phyloP scores from a whole-genome alignment of 208 protist species.

The Leishmania tropica region DNA sequence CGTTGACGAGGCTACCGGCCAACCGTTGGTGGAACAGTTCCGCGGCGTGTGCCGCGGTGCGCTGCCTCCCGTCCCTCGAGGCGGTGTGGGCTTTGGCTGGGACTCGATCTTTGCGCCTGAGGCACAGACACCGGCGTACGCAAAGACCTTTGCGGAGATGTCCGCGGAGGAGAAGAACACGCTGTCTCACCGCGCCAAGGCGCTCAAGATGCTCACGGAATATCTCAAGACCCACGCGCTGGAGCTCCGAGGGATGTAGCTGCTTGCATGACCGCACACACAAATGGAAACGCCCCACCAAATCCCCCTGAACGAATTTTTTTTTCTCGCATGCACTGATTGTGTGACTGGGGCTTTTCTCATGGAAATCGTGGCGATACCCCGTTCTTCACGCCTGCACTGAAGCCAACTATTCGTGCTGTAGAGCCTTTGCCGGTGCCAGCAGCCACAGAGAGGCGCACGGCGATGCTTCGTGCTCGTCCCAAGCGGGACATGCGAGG shows the following conservation, averaged over 20 bases:
- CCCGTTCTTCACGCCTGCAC: not conserved
- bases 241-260: not conserved
- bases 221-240: constrained; percentile 24
- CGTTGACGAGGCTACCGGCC: constrained; percentile 17
- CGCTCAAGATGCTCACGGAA: constrained; percentile 53
- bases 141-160: constrained; percentile 92
- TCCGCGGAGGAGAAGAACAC: constrained; percentile 89
- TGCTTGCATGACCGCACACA: not conserved
- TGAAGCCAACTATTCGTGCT: not conserved
- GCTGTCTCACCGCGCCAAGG: constrained; percentile 94
- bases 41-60: constrained; percentile 64
- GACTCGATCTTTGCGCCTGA: constrained; percentile 97
- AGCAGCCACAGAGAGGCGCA: not conserved
- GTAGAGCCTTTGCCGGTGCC: not conserved
- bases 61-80: constrained; percentile 72
- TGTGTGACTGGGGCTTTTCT: not conserved
- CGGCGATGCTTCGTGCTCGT: not conserved
- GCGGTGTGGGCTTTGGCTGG: constrained; percentile 91
- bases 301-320: not conserved
- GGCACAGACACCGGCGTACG: constrained; percentile 29
- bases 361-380: not conserved
- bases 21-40: constrained; percentile 62
- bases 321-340: not conserved
- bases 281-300: not conserved
- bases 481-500: not conserved